Percentiles rank a stretch among this genome's conserved stretches.
Conservation (phyloP, 371 early-diverging fungal genomes). For the Zychaea mexicana region DNA sequence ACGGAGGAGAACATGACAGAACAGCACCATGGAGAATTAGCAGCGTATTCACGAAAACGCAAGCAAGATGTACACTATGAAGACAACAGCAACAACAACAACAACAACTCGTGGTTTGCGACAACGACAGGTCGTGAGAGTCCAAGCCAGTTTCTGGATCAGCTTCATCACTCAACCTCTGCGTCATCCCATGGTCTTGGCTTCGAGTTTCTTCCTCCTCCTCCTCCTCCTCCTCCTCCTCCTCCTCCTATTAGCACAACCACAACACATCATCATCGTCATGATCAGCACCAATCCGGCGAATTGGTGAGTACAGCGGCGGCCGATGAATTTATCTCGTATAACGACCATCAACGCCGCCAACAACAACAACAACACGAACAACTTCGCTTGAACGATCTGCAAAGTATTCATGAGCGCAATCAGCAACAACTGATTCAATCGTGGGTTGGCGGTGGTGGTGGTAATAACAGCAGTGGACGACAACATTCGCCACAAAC, state of each 20-base stretch:
- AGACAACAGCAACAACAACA: neutral
- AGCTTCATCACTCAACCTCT: neutral
- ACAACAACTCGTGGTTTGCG: neutral
- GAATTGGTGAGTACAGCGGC: neutral
- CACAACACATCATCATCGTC: neutral
- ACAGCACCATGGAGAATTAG: neutral
- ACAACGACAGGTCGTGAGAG: neutral
- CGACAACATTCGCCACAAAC: slow-evolving; percentile 5
- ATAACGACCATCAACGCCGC: slow-evolving; percentile 6
- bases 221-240: neutral
- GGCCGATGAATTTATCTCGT: slow-evolving; percentile 1
- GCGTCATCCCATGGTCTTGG: neutral
- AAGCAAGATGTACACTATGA: slow-evolving; percentile 23
- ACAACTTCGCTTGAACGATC: slow-evolving; percentile 14
- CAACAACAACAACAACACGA: slow-evolving; percentile 3
- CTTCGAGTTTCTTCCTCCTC: slow-evolving; percentile 7
- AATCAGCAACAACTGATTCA: slow-evolving; percentile 24
- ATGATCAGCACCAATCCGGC: no score
- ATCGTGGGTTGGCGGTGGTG: slow-evolving; percentile 21
- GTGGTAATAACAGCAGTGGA: neutral
- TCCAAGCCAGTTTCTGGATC: neutral
- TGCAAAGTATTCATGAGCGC: slow-evolving; percentile 17
- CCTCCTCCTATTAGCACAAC: neutral
- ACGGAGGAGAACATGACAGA: neutral
- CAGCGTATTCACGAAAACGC: slow-evolving; percentile 14